phyloP scores from a whole-genome alignment of 805 yeast species.

The Brettanomyces nanus region DNA sequence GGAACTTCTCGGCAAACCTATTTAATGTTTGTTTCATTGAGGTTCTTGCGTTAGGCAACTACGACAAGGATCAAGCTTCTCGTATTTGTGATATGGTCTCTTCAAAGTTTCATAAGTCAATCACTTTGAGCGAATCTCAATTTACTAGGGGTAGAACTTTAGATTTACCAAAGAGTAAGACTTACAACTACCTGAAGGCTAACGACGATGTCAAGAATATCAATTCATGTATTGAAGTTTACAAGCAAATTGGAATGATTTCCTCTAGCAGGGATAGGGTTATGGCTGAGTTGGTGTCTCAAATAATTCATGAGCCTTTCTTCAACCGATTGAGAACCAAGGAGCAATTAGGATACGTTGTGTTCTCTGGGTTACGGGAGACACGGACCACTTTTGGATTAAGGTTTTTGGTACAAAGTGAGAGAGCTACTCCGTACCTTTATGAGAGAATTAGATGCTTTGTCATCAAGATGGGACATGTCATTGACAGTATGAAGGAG shows the following conservation, averaged over 20 bases:
- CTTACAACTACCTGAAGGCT: conserved; percentile 37
- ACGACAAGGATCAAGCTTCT: conserved; percentile 44
- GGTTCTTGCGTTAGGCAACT: conserved; percentile 72
- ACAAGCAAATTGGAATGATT: conserved; percentile 54
- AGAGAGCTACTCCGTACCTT: conserved; percentile 63
- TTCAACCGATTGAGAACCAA: conserved; percentile 85
- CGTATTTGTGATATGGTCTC: conserved; percentile 37
- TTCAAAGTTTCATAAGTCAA: conserved; percentile 20
- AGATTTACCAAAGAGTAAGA: conserved; percentile 31
- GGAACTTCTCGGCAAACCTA: conserved; percentile 41
- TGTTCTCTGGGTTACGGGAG: conserved; percentile 64
- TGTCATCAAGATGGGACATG: conserved; percentile 37
- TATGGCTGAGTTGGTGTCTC: conserved; percentile 57
- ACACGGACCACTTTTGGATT: conserved; percentile 68
- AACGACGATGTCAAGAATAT: conserved; percentile 63
- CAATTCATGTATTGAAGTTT: conserved; percentile 79
- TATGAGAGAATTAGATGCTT: conserved; percentile 71
- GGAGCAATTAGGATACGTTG: conserved; percentile 94
- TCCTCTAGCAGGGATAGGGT: conserved; percentile 38
- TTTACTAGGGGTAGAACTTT: conserved; percentile 35
- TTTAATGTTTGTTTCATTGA: conserved; percentile 58
- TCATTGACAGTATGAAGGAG: conserved; percentile 39
- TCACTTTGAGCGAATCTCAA: conserved; percentile 35
- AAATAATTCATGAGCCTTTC: conserved; percentile 77
- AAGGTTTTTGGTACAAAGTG: conserved; percentile 77